Evolutionary conservation across 805 yeast species (phyloP).

Genomic region (Wickerhamiella alocasiicola): DNA sequence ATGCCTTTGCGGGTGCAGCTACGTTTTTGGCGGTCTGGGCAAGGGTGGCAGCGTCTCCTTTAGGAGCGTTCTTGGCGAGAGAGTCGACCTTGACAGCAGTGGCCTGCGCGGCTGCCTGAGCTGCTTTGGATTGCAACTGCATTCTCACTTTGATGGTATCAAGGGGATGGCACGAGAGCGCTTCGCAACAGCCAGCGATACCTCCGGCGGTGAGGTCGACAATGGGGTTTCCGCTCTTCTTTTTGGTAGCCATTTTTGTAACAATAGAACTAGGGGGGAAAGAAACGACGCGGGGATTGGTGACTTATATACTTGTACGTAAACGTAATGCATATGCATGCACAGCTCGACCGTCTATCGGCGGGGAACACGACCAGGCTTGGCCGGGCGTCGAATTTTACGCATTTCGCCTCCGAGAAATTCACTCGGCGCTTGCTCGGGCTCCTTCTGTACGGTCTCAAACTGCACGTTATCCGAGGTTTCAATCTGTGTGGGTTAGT

Average conservation of each 20-base stretch:
- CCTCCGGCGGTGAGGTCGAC: constrained; percentile 69
- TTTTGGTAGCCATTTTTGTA: constrained; percentile 14
- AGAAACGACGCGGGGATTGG: background rate
- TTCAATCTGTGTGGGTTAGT: constrained; percentile 12
- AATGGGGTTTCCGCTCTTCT: constrained; percentile 22
- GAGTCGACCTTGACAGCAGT: constrained; percentile 15
- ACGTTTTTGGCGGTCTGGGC: constrained; percentile 10
- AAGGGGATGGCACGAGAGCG: constrained; percentile 95
- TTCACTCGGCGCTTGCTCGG: background rate
- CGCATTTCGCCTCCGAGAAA: constrained; percentile 8
- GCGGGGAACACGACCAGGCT: constrained; percentile 20
- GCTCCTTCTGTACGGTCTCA: no score
- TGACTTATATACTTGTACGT: constrained; percentile 1
- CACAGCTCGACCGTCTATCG: constrained; percentile 3
- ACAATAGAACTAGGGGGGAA: background rate
- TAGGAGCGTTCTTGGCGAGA: constrained; percentile 10
- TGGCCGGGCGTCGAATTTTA: constrained; percentile 16
- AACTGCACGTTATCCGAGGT: constrained; percentile 11
- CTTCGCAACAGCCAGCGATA: constrained; percentile 93
- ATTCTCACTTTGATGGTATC: constrained; percentile 95
- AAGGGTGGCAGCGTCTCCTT: constrained; percentile 13
- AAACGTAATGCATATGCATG: constrained; percentile 11
- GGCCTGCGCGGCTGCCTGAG: constrained; percentile 21
- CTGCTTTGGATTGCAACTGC: constrained; percentile 69
- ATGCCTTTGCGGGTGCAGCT: constrained; percentile 16